phyloP scores from a whole-genome alignment of 1,284 basidiomycete genomes.

The Sanghuangporus sanghuang region DNA sequence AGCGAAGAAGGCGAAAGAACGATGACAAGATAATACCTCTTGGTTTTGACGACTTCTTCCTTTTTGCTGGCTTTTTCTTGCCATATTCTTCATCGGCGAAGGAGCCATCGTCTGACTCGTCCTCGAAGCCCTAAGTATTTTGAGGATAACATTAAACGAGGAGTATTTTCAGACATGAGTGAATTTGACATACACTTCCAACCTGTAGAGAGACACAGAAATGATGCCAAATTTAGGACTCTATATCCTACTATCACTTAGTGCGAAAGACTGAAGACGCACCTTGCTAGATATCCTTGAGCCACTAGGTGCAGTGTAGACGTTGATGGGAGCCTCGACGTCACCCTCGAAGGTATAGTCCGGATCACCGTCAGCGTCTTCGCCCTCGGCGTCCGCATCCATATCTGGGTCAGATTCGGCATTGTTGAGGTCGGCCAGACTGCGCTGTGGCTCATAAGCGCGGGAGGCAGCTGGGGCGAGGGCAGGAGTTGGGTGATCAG shows the following conservation, averaged over 20 bases:
- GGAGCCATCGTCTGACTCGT: slow-evolving; percentile 65
- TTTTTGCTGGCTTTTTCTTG: slow-evolving; percentile 60
- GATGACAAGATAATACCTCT: slow-evolving; percentile 42
- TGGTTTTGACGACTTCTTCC: slow-evolving; percentile 62
- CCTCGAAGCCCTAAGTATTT: slow-evolving; percentile 27
- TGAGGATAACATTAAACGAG: background rate
- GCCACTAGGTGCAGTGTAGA: slow-evolving; percentile 15
- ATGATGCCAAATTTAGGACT: slow-evolving; percentile 15
- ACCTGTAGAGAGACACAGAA: slow-evolving; percentile 7
- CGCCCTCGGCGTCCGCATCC: slow-evolving; percentile 21
- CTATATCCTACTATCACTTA: slow-evolving; percentile 16
- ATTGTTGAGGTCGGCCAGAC: background rate
- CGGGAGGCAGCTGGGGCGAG: background rate
- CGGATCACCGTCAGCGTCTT: slow-evolving; percentile 22
- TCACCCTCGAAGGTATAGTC: slow-evolving; percentile 19
- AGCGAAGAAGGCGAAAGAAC: slow-evolving; percentile 2
- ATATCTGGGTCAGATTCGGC: slow-evolving; percentile 20
- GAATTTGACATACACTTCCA: slow-evolving; percentile 20
- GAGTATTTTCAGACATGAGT: background rate
- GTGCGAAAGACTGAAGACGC: slow-evolving; percentile 26
- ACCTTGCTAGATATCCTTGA: slow-evolving; percentile 17
- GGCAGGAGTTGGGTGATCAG: background rate
- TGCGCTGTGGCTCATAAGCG: background rate
- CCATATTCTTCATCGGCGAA: slow-evolving; percentile 73
- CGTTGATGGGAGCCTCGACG: slow-evolving; percentile 12